A percentile compares a stretch with the other conserved stretches of the same genome.
Conservation (phyloP, 208 protist genomes). For the Leishmania braziliensis region DNA sequence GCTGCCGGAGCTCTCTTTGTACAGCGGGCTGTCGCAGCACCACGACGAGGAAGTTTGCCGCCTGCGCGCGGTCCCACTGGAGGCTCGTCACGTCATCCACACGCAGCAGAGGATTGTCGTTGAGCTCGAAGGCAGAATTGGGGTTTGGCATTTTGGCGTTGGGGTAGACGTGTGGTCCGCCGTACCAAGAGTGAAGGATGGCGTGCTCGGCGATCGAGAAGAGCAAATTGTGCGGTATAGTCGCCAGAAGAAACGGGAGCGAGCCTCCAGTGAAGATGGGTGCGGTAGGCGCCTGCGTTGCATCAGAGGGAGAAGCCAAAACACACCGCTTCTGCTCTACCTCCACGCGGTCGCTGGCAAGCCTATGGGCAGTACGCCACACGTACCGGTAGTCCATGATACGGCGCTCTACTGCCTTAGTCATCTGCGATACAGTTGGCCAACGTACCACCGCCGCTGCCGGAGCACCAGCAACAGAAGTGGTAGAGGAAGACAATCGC, state of each 20-base stretch:
- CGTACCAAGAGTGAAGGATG: constrained; percentile 18
- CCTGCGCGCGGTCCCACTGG: constrained; percentile 22
- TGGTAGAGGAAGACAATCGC: not conserved
- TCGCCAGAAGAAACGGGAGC: constrained; percentile 1
- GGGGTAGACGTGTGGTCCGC: constrained; percentile 13
- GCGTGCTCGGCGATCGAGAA: constrained; percentile 12
- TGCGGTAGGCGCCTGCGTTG: not conserved
- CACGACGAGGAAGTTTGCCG: constrained; percentile 9
- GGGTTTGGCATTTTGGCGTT: not conserved
- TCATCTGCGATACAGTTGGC: constrained; percentile 8
- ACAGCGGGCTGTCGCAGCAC: constrained; percentile 10
- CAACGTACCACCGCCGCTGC: not conserved
- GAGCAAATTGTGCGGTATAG: not conserved
- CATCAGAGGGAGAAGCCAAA: not conserved
- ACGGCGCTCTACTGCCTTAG: constrained; percentile 3
- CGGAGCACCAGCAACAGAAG: not conserved
- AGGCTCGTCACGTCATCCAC: constrained; percentile 11
- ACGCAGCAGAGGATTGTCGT: not conserved
- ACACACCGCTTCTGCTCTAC: too few species aligned
- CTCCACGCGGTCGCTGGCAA: not conserved
- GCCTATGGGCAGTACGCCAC: not conserved
- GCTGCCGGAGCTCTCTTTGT: constrained; percentile 14
- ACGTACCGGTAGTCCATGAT: constrained; percentile 1
- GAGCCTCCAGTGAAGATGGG: not conserved
- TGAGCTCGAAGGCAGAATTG: not conserved